Evolutionary conservation across 352 stramenopile species (phyloP), one percentile per base, ranked within the genome.

Genomic region (Phytophthora nicotianae): DNA sequence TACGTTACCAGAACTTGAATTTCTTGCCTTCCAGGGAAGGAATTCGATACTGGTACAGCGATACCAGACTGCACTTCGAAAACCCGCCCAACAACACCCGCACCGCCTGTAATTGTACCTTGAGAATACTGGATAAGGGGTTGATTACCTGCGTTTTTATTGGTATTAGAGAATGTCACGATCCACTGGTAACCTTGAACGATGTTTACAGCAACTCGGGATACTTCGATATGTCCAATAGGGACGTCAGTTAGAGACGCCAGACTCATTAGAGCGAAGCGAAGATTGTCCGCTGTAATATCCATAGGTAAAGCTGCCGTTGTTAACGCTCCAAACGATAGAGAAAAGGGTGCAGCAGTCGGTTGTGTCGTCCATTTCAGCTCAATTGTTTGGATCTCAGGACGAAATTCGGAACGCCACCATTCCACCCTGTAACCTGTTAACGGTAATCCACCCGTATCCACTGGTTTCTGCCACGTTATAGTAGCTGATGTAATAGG

Each of bases 211-310:
- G 73, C 69, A 14, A 71, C 73, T 10, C 85, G 65, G 19, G 76
- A 83, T 0, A 97, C 85, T 33, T 87, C 65, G 14, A 94, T 56
- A 33, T 87, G 62, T 2, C 66, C 61, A 20, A 88, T 54, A 6
- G 65, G 45, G 45, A 75, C 62, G 11, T 58, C 62, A 11, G 21
- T 53, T 10, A 33, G 24, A 0, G 70, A 65, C 16, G 91, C 75
- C 20, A 98, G 74, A 58, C 97, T 97, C 75, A 98, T 91, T 17
- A 98, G 70, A 20, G 83, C 81, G 54, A 76, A 88, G 8, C 92
- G 81, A 8, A 98, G 47, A 62, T 96, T 90, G 56, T 89, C 87
- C 2, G 89, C 75, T 9, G 81, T 59, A 2, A 91, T 74, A 71
- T 97, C 76, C 56, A 89, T 89, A 1, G 79, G 72, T 47, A 98